Conservation (phyloP, 805 yeast species). For the Yarrowia yakushimensis region DNA sequence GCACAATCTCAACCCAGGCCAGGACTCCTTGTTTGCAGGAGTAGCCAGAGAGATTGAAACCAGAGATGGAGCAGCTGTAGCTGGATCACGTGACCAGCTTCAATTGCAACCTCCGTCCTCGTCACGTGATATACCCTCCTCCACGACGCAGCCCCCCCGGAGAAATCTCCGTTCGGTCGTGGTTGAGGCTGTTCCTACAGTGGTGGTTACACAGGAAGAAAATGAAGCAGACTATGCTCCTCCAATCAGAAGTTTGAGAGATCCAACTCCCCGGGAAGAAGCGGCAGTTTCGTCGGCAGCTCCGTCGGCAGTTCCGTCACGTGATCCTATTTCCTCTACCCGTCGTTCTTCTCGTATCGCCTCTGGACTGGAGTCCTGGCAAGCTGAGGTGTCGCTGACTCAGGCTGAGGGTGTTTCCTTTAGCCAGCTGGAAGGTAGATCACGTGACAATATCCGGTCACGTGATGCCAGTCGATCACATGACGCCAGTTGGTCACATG, state of each 20-base stretch:
- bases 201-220: background rate
- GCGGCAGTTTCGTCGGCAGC: no score
- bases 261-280: background rate
- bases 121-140: background rate
- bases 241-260: background rate
- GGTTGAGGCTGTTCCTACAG: background rate
- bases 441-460: background rate
- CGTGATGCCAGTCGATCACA: background rate
- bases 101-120: background rate
- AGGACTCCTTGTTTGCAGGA: background rate
- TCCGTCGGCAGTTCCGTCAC: no score
- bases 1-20: background rate
- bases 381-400: background rate
- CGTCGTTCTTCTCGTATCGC: background rate
- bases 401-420: constrained; percentile 1
- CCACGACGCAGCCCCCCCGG: background rate
- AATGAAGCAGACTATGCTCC: background rate
- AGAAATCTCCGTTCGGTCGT: background rate
- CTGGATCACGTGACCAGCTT: background rate
- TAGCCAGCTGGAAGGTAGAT: background rate
- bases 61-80: background rate
- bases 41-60: background rate
- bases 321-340: background rate
- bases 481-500: background rate
- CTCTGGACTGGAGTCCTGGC: background rate